These are phyloP conservation scores for Heritiera littoralis DNA, from an alignment of 345 rosid genomes.

Conservation along the genomic window DNA sequence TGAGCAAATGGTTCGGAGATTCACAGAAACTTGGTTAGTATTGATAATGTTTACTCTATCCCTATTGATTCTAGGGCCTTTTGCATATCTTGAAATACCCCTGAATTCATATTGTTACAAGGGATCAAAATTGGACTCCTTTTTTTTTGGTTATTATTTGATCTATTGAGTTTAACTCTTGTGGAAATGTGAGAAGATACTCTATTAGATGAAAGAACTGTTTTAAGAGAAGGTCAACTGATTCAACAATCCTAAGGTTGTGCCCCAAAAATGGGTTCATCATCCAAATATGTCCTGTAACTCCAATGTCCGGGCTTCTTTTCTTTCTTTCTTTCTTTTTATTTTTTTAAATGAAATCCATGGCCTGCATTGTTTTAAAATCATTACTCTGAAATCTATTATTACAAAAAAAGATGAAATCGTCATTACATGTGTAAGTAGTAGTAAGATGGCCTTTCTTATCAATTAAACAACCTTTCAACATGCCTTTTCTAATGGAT, in stretches of 20 bases:
- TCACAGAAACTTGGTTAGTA: slow-evolving; percentile 95
- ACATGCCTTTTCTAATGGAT: neutral
- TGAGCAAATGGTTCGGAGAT: slow-evolving; percentile 99
- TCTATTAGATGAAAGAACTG: neutral
- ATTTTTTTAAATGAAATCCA: neutral
- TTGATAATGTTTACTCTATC: neutral
- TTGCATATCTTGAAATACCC: neutral
- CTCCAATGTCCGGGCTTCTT: neutral
- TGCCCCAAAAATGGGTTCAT: neutral
- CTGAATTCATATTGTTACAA: neutral
- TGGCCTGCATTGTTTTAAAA: neutral
- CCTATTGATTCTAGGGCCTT: neutral
- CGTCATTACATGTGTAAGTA: neutral
- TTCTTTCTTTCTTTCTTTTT: neutral
- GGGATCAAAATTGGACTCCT: neutral
- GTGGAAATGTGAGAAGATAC: neutral
- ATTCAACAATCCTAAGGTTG: neutral
- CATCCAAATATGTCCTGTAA: neutral
- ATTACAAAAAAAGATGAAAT: neutral
- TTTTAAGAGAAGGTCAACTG: neutral
- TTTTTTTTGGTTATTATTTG: neutral
- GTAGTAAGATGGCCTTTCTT: neutral
- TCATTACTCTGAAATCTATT: neutral
- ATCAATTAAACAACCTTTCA: neutral
- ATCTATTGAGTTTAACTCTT: neutral